Evolutionary conservation across 2,329 filamentous ascomycete genomes (phyloP).

Genomic region (Fusarium sp.): DNA sequence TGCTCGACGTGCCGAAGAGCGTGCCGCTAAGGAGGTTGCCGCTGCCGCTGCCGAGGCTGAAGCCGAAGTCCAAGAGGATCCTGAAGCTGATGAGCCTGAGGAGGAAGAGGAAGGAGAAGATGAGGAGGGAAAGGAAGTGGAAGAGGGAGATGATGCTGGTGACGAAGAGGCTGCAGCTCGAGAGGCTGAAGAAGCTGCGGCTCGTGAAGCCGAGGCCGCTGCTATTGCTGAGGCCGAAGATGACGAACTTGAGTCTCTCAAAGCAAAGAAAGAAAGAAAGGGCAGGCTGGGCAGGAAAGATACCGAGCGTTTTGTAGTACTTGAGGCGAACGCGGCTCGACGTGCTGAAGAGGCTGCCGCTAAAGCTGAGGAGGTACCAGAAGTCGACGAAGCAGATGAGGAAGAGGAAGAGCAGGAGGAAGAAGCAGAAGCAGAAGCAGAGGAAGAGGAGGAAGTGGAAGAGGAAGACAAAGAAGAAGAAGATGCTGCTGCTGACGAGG

Average conservation of each 20-base stretch:
- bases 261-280: conserved; percentile 43
- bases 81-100: conserved; percentile 5
- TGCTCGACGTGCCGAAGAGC: conserved; percentile 44
- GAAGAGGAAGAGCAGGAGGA: conserved; percentile 17
- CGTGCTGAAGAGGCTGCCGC: conserved; percentile 42
- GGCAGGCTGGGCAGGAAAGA: conserved; percentile 45
- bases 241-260: conserved; percentile 35
- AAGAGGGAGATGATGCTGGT: background rate
- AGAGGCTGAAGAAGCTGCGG: conserved; percentile 37
- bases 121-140: background rate
- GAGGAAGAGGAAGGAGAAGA: conserved; percentile 48
- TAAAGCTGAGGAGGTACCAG: conserved; percentile 31
- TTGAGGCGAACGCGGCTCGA: conserved; percentile 39
- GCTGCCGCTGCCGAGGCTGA: conserved; percentile 31
- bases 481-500: conserved; percentile 27
- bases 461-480: conserved; percentile 2
- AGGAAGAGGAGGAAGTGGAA: conserved; percentile 24
- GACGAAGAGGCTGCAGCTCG: conserved; percentile 32
- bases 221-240: conserved; percentile 32
- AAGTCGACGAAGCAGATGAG: conserved; percentile 9
- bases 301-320: conserved; percentile 38
- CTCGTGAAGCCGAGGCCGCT: conserved; percentile 48
- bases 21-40: conserved; percentile 31
- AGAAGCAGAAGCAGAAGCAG: conserved; percentile 3
- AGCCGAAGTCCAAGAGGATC: conserved; percentile 18